Percentiles rank a stretch among this genome's conserved stretches.
These are phyloP conservation scores for Neoboletus subvelutipes DNA, from an alignment of 768 basidiomycete species.

Conservation along the genomic window DNA sequence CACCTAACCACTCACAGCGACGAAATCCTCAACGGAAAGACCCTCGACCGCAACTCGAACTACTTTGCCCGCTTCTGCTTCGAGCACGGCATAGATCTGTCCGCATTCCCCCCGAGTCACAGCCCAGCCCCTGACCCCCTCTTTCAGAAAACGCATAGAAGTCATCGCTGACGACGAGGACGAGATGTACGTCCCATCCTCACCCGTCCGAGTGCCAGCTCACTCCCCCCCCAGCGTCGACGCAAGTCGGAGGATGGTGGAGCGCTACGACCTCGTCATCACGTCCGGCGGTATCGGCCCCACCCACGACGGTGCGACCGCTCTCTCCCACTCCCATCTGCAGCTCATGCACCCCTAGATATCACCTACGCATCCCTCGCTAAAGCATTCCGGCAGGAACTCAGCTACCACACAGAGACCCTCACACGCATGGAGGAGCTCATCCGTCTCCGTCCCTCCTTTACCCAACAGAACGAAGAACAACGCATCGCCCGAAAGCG, in stretches of 20 bases:
- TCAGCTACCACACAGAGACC: slow-evolving; percentile 77
- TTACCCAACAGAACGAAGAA: slow-evolving; percentile 64
- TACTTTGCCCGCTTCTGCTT: slow-evolving; percentile 89
- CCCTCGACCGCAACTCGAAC: slow-evolving; percentile 78
- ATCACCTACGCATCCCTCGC: slow-evolving; percentile 90
- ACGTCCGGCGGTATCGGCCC: slow-evolving; percentile 92
- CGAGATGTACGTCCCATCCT: slow-evolving; percentile 57
- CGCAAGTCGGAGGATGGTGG: slow-evolving; percentile 78
- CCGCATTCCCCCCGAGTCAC: slow-evolving; percentile 15
- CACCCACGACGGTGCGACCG: slow-evolving; percentile 74
- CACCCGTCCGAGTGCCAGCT: neutral
- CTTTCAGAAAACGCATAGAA: slow-evolving; percentile 75
- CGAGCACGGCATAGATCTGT: slow-evolving; percentile 82
- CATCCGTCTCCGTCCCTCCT: slow-evolving; percentile 54
- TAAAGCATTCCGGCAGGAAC: slow-evolving; percentile 72
- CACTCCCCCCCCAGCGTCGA: slow-evolving; percentile 57
- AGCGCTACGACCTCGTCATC: slow-evolving; percentile 85
- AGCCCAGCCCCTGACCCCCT: neutral
- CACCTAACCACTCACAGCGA: slow-evolving; percentile 47
- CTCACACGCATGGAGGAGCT: slow-evolving; percentile 67
- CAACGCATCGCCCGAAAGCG: slow-evolving; percentile 75
- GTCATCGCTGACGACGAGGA: slow-evolving; percentile 89
- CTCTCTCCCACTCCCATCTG: neutral
- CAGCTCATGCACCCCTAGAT: slow-evolving; percentile 38
- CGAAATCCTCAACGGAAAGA: slow-evolving; percentile 92